Evolutionary conservation across 805 yeast species (phyloP).

Genomic region (Candida tammaniensis): DNA sequence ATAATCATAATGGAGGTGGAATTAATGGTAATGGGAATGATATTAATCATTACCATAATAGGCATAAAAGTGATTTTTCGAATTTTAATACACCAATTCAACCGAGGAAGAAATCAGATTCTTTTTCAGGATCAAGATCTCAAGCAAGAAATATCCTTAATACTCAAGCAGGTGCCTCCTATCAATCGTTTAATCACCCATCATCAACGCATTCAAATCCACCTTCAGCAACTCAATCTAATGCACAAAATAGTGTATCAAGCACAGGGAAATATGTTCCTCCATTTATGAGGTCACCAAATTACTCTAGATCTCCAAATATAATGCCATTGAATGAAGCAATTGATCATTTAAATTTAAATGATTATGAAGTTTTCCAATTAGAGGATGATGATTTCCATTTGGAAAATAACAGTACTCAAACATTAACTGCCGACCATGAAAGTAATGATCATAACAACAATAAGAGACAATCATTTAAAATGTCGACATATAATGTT

Average conservation of each 20-base stretch:
- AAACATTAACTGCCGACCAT: neutral
- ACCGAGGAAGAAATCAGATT: slow-evolving; percentile 20
- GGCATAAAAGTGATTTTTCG: slow-evolving; percentile 12
- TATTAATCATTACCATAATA: slow-evolving; percentile 8
- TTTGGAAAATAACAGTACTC: slow-evolving; percentile 1
- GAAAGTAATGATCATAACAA: slow-evolving; percentile 1
- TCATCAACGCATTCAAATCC: slow-evolving; percentile 2
- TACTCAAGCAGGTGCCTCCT: slow-evolving; percentile 4
- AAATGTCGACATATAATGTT: slow-evolving; percentile 8
- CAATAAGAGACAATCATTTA: slow-evolving; percentile 2
- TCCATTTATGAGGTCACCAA: slow-evolving; percentile 41
- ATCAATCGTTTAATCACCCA: slow-evolving; percentile 5
- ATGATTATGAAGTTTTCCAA: slow-evolving; percentile 36
- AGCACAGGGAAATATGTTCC: slow-evolving; percentile 38
- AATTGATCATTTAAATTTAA: slow-evolving; percentile 30
- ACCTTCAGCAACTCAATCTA: slow-evolving; percentile 1
- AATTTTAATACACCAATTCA: slow-evolving; percentile 10
- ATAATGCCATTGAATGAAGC: slow-evolving; percentile 35
- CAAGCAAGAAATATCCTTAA: slow-evolving; percentile 2
- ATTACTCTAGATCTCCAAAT: slow-evolving; percentile 28
- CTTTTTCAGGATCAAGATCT: slow-evolving; percentile 21
- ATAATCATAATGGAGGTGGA: slow-evolving; percentile 2
- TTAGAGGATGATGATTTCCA: slow-evolving; percentile 43
- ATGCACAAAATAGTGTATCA: slow-evolving; percentile 3
- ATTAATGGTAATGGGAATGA: neutral